Evolutionary conservation across 2,329 filamentous ascomycete species (phyloP), one percentile per base, ranked within the genome.

Genomic region (Orbilia quercus): DNA sequence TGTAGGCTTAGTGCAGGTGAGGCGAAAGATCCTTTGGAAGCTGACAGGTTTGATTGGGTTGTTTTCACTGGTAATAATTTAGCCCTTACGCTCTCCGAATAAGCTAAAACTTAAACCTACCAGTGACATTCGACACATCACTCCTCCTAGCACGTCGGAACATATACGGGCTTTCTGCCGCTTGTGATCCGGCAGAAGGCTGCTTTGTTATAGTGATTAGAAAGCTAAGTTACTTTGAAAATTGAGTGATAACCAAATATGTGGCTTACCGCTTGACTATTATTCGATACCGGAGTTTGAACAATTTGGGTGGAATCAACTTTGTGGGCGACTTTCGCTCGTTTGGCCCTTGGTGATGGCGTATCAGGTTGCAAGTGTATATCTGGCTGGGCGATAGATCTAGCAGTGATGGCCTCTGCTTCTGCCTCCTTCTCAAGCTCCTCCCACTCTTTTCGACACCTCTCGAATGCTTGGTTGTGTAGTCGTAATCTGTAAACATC

Each of bases 391-490:
- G 9, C n/a, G 36, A 14, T 12, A 40, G 9, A 40, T 4, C 9
- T 14, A 16, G 20, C 18, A 45, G 42, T 11, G 20, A 6, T 12
- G 20, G 42, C 47, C 6, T 51, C 59, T 14, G 38, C 38, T 23
- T 72, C 53, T n/a, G 40, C 62, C 11, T 57, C 62, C n/a, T 9
- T 48, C 42, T 64, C 59, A 16, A 65, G 47, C 23, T 72, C 67
- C 22, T 58, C 59, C 67, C 59, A 64, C n/a, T 53, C 53, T 22
- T 14, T 64, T 25, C 34, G n/a, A 18, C 44, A 48, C 4, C 45
- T 48, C 7, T 64, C 59, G 18, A 54, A 72, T 2, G 67, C 67
- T 22, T 36, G 22, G 2, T 38, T 20, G 16, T 48, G 36, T 18
- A 59, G 14, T 1, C 18, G 47, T 25, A 65, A 20, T 36, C 67